phyloP scores from a whole-genome alignment of 2,329 filamentous ascomycete genomes.

The Hypoxylon sp. region DNA sequence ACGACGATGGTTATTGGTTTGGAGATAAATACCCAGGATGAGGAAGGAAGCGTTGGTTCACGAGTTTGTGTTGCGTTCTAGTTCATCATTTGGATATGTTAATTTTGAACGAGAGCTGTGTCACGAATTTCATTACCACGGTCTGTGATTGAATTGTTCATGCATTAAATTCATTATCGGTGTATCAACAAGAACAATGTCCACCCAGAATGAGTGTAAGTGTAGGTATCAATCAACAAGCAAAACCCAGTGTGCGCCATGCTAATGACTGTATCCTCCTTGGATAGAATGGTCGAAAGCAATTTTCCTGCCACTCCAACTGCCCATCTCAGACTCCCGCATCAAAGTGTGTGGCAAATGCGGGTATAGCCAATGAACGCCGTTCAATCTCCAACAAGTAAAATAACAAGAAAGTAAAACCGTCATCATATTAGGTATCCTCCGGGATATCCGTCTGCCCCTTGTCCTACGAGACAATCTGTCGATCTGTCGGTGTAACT shows the following conservation, averaged over 20 bases:
- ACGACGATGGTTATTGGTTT: not conserved
- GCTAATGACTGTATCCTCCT: conserved; percentile 18
- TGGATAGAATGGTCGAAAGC: not conserved
- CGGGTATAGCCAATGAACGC: conserved; percentile 33
- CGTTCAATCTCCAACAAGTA: conserved; percentile 15
- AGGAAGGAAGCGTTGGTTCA: not conserved
- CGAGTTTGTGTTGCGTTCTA: not conserved
- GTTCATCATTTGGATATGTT: not conserved
- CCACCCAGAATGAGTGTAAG: conserved; percentile 30
- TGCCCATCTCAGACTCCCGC: not conserved
- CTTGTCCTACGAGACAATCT: not conserved
- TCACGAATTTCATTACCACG: not conserved
- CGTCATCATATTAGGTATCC: not conserved
- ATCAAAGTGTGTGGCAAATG: not conserved
- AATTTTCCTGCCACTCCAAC: conserved; percentile 11
- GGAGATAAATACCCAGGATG: not conserved
- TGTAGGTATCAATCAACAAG: conserved; percentile 15
- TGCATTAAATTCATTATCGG: conserved; percentile 8
- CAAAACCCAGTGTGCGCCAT: conserved; percentile 17
- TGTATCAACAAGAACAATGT: conserved; percentile 14
- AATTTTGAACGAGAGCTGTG: not conserved
- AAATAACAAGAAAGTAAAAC: not conserved
- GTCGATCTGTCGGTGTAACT: conserved; percentile 4
- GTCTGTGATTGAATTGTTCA: not conserved
- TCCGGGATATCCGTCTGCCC: conserved; percentile 1